Base-by-base conservation (phyloP, 139 green algal species). In the Diplosphaera chodatii region DNA sequence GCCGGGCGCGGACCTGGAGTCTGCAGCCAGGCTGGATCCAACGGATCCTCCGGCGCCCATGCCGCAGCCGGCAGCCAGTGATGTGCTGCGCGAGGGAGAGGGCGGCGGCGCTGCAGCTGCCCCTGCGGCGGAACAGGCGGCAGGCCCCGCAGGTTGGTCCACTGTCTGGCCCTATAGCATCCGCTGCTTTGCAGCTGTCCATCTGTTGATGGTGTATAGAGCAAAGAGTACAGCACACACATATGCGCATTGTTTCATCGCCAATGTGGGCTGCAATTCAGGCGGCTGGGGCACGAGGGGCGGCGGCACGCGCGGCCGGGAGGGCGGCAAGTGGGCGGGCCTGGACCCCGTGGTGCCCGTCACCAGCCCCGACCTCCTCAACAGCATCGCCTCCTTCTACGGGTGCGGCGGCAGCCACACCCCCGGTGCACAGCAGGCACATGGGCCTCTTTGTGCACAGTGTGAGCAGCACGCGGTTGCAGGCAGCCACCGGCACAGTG, bases 371-470 rank as follows among this genome's bases (percentile, higher is more conserved):
- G 68, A 72, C 1, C 55, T 83, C 21, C 68, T 89, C 22, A 55
- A 68, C n/a, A 70, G 48, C 20, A 84, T 92, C 28, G 56, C 65
- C 31, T 69, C 84, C 27, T 94, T 92, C 48, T 97, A 93, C 67
- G 91, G 92, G 48, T 59, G 48, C 25, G 48, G n/a, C n/a, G n/a
- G n/a, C n/a, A n/a, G n/a, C n/a, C n/a, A n/a, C n/a, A n/a, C n/a
- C n/a, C n/a, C n/a, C n/a, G n/a, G n/a, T n/a, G n/a, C n/a, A n/a
- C n/a, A n/a, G n/a, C n/a, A n/a, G n/a, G n/a, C n/a, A n/a, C n/a
- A n/a, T n/a, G n/a, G n/a, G n/a, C n/a, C n/a, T n/a, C n/a, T n/a
- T n/a, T n/a, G n/a, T n/a, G n/a, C n/a, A n/a, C n/a, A n/a, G n/a
- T n/a, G n/a, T n/a, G n/a, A n/a, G n/a, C n/a, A n/a, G n/a, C n/a